Evolutionary conservation across 768 basidiomycete genomes (phyloP).

Genomic region (Boletus subparvulus): DNA sequence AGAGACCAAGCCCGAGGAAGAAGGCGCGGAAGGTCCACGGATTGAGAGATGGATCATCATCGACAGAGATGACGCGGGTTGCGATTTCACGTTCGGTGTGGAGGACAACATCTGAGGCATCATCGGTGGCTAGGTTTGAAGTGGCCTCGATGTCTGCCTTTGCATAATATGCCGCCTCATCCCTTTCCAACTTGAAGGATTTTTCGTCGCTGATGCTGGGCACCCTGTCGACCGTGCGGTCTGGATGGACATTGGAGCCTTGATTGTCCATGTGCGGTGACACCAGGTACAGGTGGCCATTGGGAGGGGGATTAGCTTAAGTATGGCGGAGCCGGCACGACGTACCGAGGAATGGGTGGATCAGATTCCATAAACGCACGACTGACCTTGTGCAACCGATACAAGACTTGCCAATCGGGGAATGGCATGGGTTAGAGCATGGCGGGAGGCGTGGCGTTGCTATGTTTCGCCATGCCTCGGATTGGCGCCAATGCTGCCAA

Average conservation of each 20-base stretch:
- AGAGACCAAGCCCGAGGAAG: slow-evolving; percentile 53
- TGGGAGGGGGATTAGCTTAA: not conserved
- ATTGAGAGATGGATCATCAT: slow-evolving; percentile 30
- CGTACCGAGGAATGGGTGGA: no score
- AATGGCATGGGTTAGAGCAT: not conserved
- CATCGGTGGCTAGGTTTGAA: slow-evolving; percentile 2
- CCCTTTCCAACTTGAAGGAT: slow-evolving; percentile 7
- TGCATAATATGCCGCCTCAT: slow-evolving; percentile 20
- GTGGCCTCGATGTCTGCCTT: slow-evolving; percentile 36
- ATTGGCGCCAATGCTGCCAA: no score
- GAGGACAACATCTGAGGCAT: slow-evolving; percentile 26
- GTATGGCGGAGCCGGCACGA: not conserved
- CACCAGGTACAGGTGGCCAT: not conserved
- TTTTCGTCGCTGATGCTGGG: slow-evolving; percentile 11
- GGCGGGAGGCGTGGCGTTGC: not conserved
- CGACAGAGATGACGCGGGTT: slow-evolving; percentile 45
- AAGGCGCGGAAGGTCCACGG: slow-evolving; percentile 44
- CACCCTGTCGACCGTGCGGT: not conserved
- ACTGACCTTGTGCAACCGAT: not conserved
- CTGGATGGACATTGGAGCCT: not conserved
- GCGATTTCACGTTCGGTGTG: slow-evolving; percentile 47
- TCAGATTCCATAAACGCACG: not conserved
- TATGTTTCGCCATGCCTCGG: not conserved
- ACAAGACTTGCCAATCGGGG: not conserved
- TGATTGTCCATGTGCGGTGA: slow-evolving; percentile 6